Conservation (phyloP, 768 basidiomycete genomes). For the Hydnomerulius pinastri region DNA sequence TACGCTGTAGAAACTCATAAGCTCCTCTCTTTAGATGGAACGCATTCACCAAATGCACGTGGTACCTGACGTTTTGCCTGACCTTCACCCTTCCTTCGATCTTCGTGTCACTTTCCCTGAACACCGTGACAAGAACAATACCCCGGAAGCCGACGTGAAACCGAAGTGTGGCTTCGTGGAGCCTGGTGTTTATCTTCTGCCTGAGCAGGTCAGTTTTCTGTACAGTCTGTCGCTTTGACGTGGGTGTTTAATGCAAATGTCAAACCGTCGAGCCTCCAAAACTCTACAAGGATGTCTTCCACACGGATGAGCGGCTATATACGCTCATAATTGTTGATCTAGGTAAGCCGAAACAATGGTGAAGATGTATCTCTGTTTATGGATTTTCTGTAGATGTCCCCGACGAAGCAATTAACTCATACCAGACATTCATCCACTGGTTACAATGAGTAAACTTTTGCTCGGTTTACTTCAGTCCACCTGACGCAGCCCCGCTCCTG, state of each 20-base stretch:
- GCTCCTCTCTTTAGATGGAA: constrained; percentile 76
- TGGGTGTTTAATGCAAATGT: constrained; percentile 3
- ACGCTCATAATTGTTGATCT: constrained; percentile 89
- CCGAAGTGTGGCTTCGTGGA: constrained; percentile 48
- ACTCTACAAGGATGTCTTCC: constrained; percentile 77
- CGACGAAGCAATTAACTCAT: constrained; percentile 63
- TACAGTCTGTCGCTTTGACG: background rate
- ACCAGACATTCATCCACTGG: constrained; percentile 82
- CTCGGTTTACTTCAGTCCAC: constrained; percentile 10
- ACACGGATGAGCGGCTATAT: constrained; percentile 77
- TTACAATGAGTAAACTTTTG: constrained; percentile 56
- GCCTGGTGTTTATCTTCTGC: constrained; percentile 67
- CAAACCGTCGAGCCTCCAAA: constrained; percentile 68
- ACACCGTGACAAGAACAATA: constrained; percentile 22
- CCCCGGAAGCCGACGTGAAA: constrained; percentile 22
- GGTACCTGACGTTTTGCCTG: constrained; percentile 82
- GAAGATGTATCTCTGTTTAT: constrained; percentile 9
- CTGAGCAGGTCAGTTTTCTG: constrained; percentile 59
- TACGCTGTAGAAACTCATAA: background rate
- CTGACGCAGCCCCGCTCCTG: constrained; percentile 29
- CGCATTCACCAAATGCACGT: constrained; percentile 90
- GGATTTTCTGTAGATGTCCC: constrained; percentile 67
- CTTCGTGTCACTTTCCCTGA: constrained; percentile 64
- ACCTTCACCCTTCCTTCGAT: constrained; percentile 72
- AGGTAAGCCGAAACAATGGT: constrained; percentile 49